Conservation (phyloP, 2,329 filamentous ascomycete species). For the Xylariaceae sp. region DNA sequence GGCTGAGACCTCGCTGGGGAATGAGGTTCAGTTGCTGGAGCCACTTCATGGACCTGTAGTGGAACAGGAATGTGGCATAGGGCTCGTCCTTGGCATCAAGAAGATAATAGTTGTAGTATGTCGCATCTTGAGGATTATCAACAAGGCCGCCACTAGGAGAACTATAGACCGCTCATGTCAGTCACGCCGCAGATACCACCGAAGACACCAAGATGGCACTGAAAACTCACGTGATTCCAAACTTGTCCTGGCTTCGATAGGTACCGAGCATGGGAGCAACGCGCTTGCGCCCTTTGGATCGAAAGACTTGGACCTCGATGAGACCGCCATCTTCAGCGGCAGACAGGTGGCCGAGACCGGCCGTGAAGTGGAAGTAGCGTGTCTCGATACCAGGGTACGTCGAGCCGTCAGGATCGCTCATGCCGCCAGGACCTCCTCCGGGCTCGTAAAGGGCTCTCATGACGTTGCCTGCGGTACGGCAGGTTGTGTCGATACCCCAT, state of each 20-base stretch:
- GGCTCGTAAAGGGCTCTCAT: constrained; percentile 48
- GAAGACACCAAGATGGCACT: constrained; percentile 6
- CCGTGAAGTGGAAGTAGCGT: constrained; percentile 48
- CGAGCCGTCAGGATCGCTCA: constrained; percentile 32
- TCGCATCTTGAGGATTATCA: constrained; percentile 46
- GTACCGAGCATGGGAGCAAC: constrained; percentile 38
- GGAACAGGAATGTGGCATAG: constrained; percentile 51
- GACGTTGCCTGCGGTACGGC: constrained; percentile 36
- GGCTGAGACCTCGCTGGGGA: constrained; percentile 22
- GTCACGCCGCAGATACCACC: constrained; percentile 5
- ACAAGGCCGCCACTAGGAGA: constrained; percentile 51
- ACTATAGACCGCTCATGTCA: constrained; percentile 30
- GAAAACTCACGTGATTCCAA: constrained; percentile 49
- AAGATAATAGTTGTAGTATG: constrained; percentile 50
- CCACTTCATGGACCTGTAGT: constrained; percentile 52
- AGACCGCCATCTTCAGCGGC: constrained; percentile 51
- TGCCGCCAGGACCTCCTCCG: constrained; percentile 37
- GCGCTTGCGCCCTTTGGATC: constrained; percentile 45
- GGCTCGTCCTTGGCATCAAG: constrained; percentile 49
- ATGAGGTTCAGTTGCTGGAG: constrained; percentile 47
- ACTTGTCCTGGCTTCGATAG: constrained; percentile 46
- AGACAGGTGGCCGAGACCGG: constrained; percentile 32
- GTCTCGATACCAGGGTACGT: constrained; percentile 42
- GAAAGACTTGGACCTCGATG: constrained; percentile 51
- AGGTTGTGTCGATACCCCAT: constrained; percentile 46